These are phyloP conservation scores for Pseudonitzschia multiseries DNA, from an alignment of 108 stramenopile genomes.

Conservation along the genomic window DNA sequence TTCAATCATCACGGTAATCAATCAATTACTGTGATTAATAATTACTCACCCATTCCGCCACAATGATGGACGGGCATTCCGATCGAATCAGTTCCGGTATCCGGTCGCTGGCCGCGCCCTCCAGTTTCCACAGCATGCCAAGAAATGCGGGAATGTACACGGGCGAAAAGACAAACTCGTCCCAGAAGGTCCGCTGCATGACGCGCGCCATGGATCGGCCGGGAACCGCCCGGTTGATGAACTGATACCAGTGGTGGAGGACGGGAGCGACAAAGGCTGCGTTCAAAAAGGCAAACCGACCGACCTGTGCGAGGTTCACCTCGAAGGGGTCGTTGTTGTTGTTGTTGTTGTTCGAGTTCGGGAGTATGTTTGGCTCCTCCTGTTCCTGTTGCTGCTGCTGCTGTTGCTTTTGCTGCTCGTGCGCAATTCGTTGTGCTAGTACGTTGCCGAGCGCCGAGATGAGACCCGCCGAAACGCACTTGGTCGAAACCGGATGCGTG, in stretches of 20 bases:
- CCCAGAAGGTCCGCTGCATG: slow-evolving; percentile 56
- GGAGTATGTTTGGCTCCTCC: background rate
- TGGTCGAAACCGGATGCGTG: slow-evolving; percentile 71
- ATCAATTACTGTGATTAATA: too few species aligned
- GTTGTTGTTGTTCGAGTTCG: background rate
- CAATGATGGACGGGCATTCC: slow-evolving; percentile 27
- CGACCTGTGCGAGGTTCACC: slow-evolving; percentile 49
- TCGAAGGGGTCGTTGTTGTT: slow-evolving; percentile 9
- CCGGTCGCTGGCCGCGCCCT: slow-evolving; percentile 39
- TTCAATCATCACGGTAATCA: too few species aligned
- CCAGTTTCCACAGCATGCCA: slow-evolving; percentile 62
- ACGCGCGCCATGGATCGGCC: slow-evolving; percentile 43
- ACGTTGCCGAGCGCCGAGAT: slow-evolving; percentile 68
- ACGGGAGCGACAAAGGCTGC: slow-evolving; percentile 72
- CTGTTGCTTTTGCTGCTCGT: slow-evolving; percentile 2
- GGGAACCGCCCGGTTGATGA: slow-evolving; percentile 49
- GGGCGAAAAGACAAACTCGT: slow-evolving; percentile 79
- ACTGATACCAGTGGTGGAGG: slow-evolving; percentile 77
- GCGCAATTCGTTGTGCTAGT: slow-evolving; percentile 26
- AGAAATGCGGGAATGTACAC: slow-evolving; percentile 73
- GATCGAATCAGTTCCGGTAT: slow-evolving; percentile 21
- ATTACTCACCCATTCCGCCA: slow-evolving; percentile 36
- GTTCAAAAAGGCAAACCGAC: slow-evolving; percentile 72
- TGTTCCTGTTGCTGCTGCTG: background rate
- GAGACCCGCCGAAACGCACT: slow-evolving; percentile 65